These are phyloP conservation scores for Phytophthora vignae DNA, from an alignment of 352 stramenopile genomes.

Conservation along the genomic window DNA sequence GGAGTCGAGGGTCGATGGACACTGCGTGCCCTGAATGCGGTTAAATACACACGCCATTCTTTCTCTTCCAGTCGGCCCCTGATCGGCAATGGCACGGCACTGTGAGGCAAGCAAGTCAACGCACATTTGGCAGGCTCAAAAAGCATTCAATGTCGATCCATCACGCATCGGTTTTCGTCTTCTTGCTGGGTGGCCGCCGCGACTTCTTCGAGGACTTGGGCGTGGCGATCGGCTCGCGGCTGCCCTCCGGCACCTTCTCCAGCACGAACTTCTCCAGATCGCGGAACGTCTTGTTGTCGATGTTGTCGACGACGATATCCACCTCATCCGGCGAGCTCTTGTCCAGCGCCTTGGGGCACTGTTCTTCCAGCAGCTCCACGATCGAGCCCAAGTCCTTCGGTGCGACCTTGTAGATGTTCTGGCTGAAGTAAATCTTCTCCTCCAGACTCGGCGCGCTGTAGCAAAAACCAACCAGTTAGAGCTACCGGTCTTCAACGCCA, in stretches of 20 bases:
- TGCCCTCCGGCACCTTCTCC: conserved; percentile 76
- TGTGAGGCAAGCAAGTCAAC: conserved; percentile 9
- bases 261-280: conserved; percentile 84
- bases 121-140: conserved; percentile 23
- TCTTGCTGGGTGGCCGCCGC: conserved; percentile 65
- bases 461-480: conserved; percentile 19
- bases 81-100: conserved; percentile 5
- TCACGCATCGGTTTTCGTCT: conserved; percentile 66
- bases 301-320: conserved; percentile 90
- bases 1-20: conserved; percentile 14
- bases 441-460: conserved; percentile 78
- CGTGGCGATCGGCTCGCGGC: conserved; percentile 64
- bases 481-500: not conserved
- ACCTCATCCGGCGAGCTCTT: conserved; percentile 90
- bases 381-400: conserved; percentile 77
- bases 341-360: conserved; percentile 86
- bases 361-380: conserved; percentile 85
- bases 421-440: conserved; percentile 88
- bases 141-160: conserved; percentile 17
- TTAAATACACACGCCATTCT: conserved; percentile 34
- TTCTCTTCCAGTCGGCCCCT: conserved; percentile 16
- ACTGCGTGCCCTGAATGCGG: conserved; percentile 27
- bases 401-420: conserved; percentile 91
- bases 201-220: conserved; percentile 70
- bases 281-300: conserved; percentile 90